Conservation (phyloP, 768 basidiomycete species). For the Fibroporia radiculosa region DNA sequence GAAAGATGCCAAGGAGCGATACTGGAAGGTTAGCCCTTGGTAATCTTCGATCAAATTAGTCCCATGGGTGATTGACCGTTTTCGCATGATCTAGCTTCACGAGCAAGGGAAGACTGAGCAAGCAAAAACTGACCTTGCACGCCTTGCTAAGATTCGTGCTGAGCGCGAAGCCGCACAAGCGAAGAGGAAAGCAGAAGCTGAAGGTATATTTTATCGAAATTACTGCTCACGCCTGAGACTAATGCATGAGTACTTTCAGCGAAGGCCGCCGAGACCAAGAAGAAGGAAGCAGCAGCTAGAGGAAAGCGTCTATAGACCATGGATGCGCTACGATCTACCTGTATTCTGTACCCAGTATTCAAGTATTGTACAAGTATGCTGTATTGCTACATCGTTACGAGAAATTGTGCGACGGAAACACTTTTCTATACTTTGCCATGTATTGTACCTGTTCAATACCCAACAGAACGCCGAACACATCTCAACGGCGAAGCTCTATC, state of each 20-base stretch:
- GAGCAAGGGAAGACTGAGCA: slow-evolving; percentile 81
- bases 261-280: slow-evolving; percentile 61
- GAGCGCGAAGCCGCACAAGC: slow-evolving; percentile 86
- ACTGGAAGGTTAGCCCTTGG: slow-evolving; percentile 62
- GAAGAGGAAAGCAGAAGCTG: slow-evolving; percentile 82
- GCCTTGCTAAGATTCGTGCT: slow-evolving; percentile 77
- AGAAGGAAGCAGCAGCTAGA: slow-evolving; percentile 22
- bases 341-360: too few species aligned
- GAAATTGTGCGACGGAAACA: too few species aligned
- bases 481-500: too few species aligned
- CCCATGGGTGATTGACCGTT: neutral
- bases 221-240: neutral
- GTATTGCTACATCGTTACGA: too few species aligned
- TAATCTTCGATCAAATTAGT: too few species aligned
- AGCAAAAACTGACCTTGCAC: slow-evolving; percentile 81
- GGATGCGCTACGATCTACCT: too few species aligned
- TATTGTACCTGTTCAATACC: too few species aligned
- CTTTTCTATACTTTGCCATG: too few species aligned
- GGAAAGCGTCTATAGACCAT: slow-evolving; percentile 11
- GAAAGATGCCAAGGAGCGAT: slow-evolving; percentile 78
- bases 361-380: too few species aligned
- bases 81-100: slow-evolving; percentile 43
- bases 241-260: slow-evolving; percentile 29
- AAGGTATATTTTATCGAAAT: slow-evolving; percentile 41
- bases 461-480: too few species aligned